These are phyloP conservation scores for Aspergillus hiratsukae DNA, from an alignment of 2,329 filamentous ascomycete genomes.

Conservation along the genomic window DNA sequence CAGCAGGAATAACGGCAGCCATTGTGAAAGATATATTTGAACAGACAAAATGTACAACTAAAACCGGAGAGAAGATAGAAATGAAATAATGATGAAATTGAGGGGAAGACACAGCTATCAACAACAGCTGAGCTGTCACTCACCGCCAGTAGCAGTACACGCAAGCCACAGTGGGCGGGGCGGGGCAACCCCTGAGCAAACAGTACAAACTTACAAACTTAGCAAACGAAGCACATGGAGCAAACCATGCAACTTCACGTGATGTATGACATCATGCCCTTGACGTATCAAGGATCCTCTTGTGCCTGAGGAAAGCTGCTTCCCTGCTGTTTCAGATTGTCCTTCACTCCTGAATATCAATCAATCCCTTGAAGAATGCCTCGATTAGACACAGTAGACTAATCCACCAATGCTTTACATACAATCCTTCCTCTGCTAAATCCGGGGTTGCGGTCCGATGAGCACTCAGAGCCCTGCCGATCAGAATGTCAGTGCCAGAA, in stretches of 20 bases:
- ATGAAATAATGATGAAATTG: neutral
- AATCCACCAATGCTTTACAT: neutral
- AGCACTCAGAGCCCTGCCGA: slow-evolving; percentile 18
- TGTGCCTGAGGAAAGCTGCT: slow-evolving; percentile 5
- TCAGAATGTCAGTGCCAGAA: slow-evolving; percentile 14
- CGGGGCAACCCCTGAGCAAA: slow-evolving; percentile 13
- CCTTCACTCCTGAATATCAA: neutral
- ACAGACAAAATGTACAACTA: neutral
- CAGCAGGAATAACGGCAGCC: slow-evolving; percentile 50
- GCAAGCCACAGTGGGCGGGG: slow-evolving; percentile 24
- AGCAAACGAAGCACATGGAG: slow-evolving; percentile 25
- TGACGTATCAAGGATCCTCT: slow-evolving; percentile 8
- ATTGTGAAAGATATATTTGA: slow-evolving; percentile 21
- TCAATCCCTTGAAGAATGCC: neutral
- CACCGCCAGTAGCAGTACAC: slow-evolving; percentile 28
- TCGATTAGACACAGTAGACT: neutral
- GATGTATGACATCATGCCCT: slow-evolving; percentile 27
- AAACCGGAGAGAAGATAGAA: slow-evolving; percentile 3
- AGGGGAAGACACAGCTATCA: slow-evolving; percentile 8
- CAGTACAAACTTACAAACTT: slow-evolving; percentile 19
- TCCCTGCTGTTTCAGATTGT: neutral
- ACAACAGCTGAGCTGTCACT: slow-evolving; percentile 19
- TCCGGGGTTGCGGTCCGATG: slow-evolving; percentile 19
- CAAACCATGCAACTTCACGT: slow-evolving; percentile 6
- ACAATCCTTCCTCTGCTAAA: neutral